Evolutionary conservation across 768 basidiomycete species (phyloP).

Genomic region (Tylopilus vinaceipallidus): DNA sequence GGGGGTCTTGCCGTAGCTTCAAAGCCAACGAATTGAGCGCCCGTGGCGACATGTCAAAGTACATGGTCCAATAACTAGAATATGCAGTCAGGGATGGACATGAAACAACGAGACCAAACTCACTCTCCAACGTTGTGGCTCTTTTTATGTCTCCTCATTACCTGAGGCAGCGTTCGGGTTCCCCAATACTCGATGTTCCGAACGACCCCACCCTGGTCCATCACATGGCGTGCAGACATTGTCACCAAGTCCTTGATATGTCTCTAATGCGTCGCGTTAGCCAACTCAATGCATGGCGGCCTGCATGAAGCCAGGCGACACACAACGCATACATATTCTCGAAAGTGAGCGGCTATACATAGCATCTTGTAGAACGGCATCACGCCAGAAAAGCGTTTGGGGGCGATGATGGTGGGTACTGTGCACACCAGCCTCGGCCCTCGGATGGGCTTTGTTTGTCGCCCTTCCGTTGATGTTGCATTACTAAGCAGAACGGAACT

Average conservation of each 20-base stretch:
- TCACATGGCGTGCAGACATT: slow-evolving; percentile 66
- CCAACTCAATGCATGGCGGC: neutral
- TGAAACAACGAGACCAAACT: slow-evolving; percentile 34
- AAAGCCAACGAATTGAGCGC: slow-evolving; percentile 62
- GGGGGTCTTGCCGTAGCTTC: slow-evolving; percentile 74
- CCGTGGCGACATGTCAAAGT: slow-evolving; percentile 83
- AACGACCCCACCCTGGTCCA: slow-evolving; percentile 78
- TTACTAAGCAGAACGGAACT: slow-evolving; percentile 19
- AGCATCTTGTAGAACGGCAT: slow-evolving; percentile 92
- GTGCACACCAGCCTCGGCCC: no score
- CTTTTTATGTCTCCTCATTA: slow-evolving; percentile 63
- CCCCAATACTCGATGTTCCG: slow-evolving; percentile 78
- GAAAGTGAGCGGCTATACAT: slow-evolving; percentile 76
- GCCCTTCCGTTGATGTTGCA: neutral
- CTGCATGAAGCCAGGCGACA: neutral
- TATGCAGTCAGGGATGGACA: slow-evolving; percentile 4
- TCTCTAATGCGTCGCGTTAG: slow-evolving; percentile 39
- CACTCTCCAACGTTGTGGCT: slow-evolving; percentile 71
- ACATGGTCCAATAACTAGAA: slow-evolving; percentile 83
- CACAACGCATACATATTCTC: slow-evolving; percentile 58
- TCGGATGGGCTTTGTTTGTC: neutral
- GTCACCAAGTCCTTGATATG: slow-evolving; percentile 75
- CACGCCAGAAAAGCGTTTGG: neutral
- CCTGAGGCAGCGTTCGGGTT: slow-evolving; percentile 66
- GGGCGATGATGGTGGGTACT: neutral